A percentile compares a stretch with the other conserved stretches of the same genome.
Conservation (phyloP, 2,329 filamentous ascomycete species). For the Esteya vermicola region DNA sequence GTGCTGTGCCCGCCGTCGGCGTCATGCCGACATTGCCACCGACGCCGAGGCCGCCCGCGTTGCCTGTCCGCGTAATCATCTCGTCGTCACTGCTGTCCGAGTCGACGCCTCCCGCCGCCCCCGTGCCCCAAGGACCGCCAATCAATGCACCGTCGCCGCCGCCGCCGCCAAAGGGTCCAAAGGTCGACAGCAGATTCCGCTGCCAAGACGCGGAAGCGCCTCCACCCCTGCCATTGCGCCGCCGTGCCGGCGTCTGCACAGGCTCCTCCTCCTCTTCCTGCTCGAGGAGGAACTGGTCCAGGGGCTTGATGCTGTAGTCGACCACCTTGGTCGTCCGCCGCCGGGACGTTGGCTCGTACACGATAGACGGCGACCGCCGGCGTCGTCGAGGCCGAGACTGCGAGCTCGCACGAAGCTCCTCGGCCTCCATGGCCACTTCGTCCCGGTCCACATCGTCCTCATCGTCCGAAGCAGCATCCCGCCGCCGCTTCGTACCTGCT, state of each 20-base stretch:
- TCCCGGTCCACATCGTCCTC: conserved; percentile 45
- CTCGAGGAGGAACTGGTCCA: conserved; percentile 60
- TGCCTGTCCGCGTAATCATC: conserved; percentile 28
- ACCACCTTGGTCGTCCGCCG: conserved; percentile 50
- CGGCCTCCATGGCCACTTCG: conserved; percentile 51
- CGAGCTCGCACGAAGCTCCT: conserved; percentile 44
- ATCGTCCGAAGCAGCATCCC: conserved; percentile 39
- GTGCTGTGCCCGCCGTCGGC: conserved; percentile 30
- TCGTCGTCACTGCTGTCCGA: conserved; percentile 98
- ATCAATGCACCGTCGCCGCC: conserved; percentile 59
- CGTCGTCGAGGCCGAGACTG: conserved; percentile 32
- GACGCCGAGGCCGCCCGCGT: conserved; percentile 26
- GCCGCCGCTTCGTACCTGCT: conserved; percentile 28
- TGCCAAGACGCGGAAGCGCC: conserved; percentile 50
- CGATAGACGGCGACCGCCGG: conserved; percentile 39
- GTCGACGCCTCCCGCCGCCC: conserved; percentile 65
- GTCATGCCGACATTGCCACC: conserved; percentile 53
- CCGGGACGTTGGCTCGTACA: conserved; percentile 41
- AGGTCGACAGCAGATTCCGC: conserved; percentile 74
- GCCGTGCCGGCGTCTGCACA: conserved; percentile 54
- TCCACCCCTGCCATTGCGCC: conserved; percentile 48
- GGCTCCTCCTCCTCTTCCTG: conserved; percentile 57
- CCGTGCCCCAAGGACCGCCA: conserved; percentile 59
- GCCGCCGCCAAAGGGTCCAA: conserved; percentile 83
- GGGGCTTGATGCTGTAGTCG: conserved; percentile 75